These are phyloP conservation scores for Anthoceros angustus DNA, from an alignment of 225 moss, liverwort and hornwort species.

Conservation along the genomic window DNA sequence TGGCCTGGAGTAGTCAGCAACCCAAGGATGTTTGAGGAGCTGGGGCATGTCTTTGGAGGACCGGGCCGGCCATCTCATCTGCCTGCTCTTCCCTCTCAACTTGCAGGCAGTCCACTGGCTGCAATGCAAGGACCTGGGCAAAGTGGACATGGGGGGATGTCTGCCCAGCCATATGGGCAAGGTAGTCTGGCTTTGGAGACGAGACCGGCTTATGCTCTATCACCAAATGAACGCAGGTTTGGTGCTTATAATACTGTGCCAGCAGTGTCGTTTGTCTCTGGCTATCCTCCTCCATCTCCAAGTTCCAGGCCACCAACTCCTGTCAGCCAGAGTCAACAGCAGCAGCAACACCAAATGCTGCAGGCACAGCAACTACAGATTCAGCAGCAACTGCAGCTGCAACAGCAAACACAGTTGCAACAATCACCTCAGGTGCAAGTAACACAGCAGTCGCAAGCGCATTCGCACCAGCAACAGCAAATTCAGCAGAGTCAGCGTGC, in stretches of 20 bases:
- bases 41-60: not conserved
- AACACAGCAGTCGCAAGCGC: not conserved
- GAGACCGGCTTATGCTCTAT: not conserved
- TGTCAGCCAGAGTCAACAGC: conserved; percentile 7
- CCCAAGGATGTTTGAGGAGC: not conserved
- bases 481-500: conserved; percentile 4
- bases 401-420: conserved; percentile 15
- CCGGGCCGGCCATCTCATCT: not conserved
- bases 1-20: not conserved
- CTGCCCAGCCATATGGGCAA: not conserved
- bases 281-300: not conserved
- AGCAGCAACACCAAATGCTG: conserved; percentile 2
- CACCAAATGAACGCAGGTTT: not conserved
- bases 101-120: not conserved
- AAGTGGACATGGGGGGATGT: not conserved
- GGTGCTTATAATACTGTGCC: not conserved
- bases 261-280: not conserved
- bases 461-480: conserved; percentile 5
- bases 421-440: conserved; percentile 5
- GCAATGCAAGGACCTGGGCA: not conserved
- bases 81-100: not conserved
- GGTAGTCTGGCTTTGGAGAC: not conserved
- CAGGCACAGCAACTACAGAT: conserved; percentile 16
- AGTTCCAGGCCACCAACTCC: conserved; percentile 6
- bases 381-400: conserved; percentile 15